phyloP scores from a whole-genome alignment of 257 asterid genomes.

The Fraxinus anomala region DNA sequence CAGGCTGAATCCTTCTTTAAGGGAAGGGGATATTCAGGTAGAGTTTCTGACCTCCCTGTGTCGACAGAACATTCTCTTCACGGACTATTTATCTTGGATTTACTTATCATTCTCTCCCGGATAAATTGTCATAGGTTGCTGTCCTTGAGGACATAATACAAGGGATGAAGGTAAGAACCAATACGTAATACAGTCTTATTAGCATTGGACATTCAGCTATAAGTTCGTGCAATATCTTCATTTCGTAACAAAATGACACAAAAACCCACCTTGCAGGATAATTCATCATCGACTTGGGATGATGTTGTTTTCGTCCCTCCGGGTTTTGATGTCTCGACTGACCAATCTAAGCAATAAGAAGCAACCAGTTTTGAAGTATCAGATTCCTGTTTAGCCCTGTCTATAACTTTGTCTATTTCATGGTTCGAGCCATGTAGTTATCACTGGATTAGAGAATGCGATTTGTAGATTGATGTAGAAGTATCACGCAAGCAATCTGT shows the following conservation, averaged over 20 bases:
- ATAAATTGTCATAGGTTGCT: conserved; percentile 56
- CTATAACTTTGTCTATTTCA: neutral
- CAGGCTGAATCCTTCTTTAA: conserved; percentile 62
- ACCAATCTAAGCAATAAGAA: conserved; percentile 32
- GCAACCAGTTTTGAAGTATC: neutral
- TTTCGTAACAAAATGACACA: neutral
- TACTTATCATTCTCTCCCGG: conserved; percentile 11
- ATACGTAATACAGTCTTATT: neutral
- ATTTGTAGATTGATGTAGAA: neutral
- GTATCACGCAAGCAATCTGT: neutral
- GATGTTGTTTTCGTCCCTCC: conserved; percentile 94
- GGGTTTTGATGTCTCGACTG: conserved; percentile 74
- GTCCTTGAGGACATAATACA: conserved; percentile 81
- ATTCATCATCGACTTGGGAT: conserved; percentile 61
- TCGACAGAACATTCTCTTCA: neutral
- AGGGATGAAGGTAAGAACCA: conserved; percentile 78
- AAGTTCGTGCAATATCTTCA: too few relatives aligned
- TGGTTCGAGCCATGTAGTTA: too few relatives aligned
- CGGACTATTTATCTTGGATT: neutral
- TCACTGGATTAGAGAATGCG: neutral
- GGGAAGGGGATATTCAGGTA: conserved; percentile 77
- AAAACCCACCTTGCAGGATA: conserved; percentile 53
- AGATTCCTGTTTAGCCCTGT: neutral
- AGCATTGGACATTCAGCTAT: neutral
- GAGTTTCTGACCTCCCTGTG: neutral